Percentiles rank a stretch among this genome's conserved stretches.
phyloP scores from a whole-genome alignment of 75 land plant genomes.

The Cryptomeria japonica region DNA sequence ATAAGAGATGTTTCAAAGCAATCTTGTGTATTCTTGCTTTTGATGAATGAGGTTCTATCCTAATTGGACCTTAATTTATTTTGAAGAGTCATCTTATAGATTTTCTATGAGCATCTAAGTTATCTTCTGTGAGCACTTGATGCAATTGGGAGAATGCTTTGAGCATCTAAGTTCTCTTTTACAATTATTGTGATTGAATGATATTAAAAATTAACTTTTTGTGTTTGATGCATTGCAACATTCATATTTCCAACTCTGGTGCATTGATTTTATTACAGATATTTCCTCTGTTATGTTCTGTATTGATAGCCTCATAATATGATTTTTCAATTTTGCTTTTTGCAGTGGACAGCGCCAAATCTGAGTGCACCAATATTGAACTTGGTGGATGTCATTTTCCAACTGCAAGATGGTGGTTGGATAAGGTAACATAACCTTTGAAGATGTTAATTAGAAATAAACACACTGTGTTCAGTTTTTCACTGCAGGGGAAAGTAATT shows the following conservation, averaged over 20 bases:
- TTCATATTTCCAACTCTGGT: not conserved
- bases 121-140: not conserved
- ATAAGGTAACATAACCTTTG: slow-evolving; percentile 66
- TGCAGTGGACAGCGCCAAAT: slow-evolving; percentile 97
- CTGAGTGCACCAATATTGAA: slow-evolving; percentile 81
- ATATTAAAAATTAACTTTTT: not conserved
- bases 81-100: not conserved
- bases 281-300: not conserved
- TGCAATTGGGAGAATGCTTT: not conserved
- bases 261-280: not conserved
- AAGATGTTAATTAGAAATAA: not conserved
- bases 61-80: not conserved
- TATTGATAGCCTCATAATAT: not conserved
- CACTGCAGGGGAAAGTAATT: not conserved
- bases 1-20: not conserved
- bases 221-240: not conserved
- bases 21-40: not conserved
- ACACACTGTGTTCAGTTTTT: not conserved
- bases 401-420: slow-evolving; percentile 97
- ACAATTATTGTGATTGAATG: not conserved
- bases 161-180: not conserved
- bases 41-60: not conserved
- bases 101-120: not conserved
- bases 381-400: slow-evolving; percentile 89
- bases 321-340: slow-evolving; percentile 1